Base-by-base conservation (phyloP, 306 rosid species). In the Vigna radiata region DNA sequence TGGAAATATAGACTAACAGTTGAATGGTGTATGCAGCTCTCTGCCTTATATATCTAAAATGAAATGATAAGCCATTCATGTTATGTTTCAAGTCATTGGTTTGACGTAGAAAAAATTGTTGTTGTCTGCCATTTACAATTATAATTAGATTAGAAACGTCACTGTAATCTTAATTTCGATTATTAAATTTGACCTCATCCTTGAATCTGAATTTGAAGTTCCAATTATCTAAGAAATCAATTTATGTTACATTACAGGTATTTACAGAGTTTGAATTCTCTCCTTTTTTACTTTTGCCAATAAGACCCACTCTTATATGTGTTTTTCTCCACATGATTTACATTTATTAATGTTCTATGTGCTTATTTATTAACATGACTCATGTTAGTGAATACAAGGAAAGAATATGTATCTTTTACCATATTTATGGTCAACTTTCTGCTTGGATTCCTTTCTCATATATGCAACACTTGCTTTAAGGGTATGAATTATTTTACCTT, bases 401-500 rank as follows among this genome's bases (percentile, higher is more conserved):
- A 27, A 60, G 15, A 56, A 56, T 68, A 41, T 46, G 13, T 31
- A 18, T 56, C 18, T 69, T 55, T 19, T n/a, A 61, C 41, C 67
- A 52, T 59, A 68, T 70, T 46, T 37, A 36, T 55, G 21, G 9
- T 18, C 7, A 65, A 58, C 27, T 77, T 68, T 29, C 59, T 77
- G 71, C 69, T 27, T 67, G 68, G 25, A 21, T 39, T 62, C 48
- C 0, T 19, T 55, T 16, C 39, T 33, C 77, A 43, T 37, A 8
- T 67, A 49, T 66, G 36, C n/a, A 55, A 83, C 59, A 29, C 11
- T 39, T 50, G 48, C 44, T 18, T 41, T 59, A 41, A 41, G 52
- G 52, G 12, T 43, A 43, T 59, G 68, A 23, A 49, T 68, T 58
- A n/a, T 75, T 52, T 66, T 73, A 73, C 68, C 39, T 36, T 36